These are phyloP conservation scores for Oryza punctata DNA, from an alignment of 176 grass and related monocot species.

Conservation along the genomic window DNA sequence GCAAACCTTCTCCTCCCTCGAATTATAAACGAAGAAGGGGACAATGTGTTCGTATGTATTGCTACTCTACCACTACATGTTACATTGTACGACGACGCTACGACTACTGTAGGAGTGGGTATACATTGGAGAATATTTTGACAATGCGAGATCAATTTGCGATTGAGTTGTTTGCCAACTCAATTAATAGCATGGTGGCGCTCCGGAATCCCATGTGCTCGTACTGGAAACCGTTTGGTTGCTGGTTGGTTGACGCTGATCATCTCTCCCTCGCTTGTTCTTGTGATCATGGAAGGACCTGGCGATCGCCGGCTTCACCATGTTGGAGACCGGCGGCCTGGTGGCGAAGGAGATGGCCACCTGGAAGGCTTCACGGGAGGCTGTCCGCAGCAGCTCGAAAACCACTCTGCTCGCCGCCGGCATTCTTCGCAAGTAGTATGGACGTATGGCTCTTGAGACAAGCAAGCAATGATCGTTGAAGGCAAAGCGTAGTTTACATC, in stretches of 20 bases:
- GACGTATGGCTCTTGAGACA: background rate
- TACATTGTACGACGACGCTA: background rate
- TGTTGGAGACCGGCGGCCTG: slow-evolving; percentile 47
- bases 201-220: background rate
- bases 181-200: background rate
- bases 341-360: slow-evolving; percentile 44
- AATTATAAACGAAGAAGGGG: background rate
- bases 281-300: slow-evolving; percentile 31
- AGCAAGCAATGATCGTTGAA: background rate
- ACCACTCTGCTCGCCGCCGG: slow-evolving; percentile 37
- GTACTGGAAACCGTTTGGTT: background rate
- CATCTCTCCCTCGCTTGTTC: background rate
- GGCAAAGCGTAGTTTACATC: background rate
- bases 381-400: slow-evolving; percentile 32
- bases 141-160: background rate
- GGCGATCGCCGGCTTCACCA: slow-evolving; percentile 45
- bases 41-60: background rate
- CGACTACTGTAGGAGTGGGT: background rate
- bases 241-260: background rate
- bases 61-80: background rate
- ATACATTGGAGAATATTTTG: background rate
- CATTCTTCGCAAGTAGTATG: background rate
- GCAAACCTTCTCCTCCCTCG: background rate
- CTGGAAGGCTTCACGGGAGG: slow-evolving; percentile 54
- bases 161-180: background rate